Evolutionary conservation across 768 basidiomycete species (phyloP), one percentile per base, ranked within the genome.

Genomic region (Trametes maxima): DNA sequence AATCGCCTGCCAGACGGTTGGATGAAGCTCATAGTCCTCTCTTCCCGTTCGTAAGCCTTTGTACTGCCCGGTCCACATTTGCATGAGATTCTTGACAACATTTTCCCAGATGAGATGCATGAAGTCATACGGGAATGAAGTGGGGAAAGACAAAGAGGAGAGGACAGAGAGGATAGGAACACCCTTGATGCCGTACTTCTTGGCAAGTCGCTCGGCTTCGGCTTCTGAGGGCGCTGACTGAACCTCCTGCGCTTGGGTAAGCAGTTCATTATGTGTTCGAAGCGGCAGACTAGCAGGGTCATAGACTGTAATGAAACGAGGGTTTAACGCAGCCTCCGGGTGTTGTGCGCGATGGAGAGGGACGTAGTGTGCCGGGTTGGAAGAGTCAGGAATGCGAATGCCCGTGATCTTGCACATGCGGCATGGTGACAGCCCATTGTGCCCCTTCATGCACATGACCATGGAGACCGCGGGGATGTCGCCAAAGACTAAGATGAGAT

Each of bases 371-470:
- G 72, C 66, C 0, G 43, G 50, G 10, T 54, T 39, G 8, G 24
- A 19, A 3, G 48, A 16, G 17, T 62, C 17, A 37, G 68, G 65
- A 37, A 59, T 24, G 4, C 62, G 64, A 60, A 75, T 55, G 4
- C 72, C 75, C 3, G 24, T 36, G 19, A 81, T 79, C 7, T 68
- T 59, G 63, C 80, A 81, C 57, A 72, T 72, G 60, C 59, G 76
- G 57, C 77, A 80, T 0, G 77, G 78, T 4, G 33, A 65, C 12
- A 65, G 39, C 10, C 70, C 75, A 59, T 81, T 80, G 58, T 78
- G 76, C 7, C 80, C 78, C 59, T 80, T 81, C 72, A 80, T 78
- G 22, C 66, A 39, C 67, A 75, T 69, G 16, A 70, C 21, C 60
- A 72, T 67, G 1, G 67, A 65, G 1, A 75, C 55, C 0, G 72